phyloP scores from a whole-genome alignment of 495 filamentous ascomycete species.

The Emericellopsis terricola region DNA sequence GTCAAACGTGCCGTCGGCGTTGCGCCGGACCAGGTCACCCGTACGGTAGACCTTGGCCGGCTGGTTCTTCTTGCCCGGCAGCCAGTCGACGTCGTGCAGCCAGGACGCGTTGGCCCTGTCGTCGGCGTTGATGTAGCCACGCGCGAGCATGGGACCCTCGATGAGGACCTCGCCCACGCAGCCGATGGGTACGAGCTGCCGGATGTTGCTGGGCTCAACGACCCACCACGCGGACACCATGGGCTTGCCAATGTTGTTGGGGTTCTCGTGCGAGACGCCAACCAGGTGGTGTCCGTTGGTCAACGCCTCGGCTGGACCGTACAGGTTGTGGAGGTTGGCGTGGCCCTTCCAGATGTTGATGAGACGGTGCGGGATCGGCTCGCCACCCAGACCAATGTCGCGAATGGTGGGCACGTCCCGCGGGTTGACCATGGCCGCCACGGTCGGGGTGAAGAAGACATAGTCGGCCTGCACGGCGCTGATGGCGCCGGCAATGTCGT shows the following conservation, averaged over 20 bases:
- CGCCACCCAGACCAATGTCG: conserved; percentile 7
- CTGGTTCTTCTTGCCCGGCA: conserved; percentile 6
- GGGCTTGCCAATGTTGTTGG: conserved; percentile 17
- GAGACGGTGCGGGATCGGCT: conserved; percentile 6
- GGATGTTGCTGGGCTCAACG: conserved; percentile 27
- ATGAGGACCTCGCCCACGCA: conserved; percentile 29
- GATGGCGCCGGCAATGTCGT: conserved; percentile 5
- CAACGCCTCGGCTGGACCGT: too few relatives aligned
- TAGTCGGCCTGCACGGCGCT: conserved; percentile 2
- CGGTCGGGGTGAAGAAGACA: conserved; percentile 3
- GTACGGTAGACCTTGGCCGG: conserved; percentile 15
- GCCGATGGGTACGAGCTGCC: conserved; percentile 26
- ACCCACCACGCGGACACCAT: conserved; percentile 25
- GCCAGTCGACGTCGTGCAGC: background rate
- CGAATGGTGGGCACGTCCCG: conserved; percentile 6
- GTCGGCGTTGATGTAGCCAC: conserved; percentile 3
- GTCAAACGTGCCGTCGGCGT: too few relatives aligned
- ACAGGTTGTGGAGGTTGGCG: too few relatives aligned
- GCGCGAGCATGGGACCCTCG: conserved; percentile 25
- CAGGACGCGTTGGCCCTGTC: conserved; percentile 5
- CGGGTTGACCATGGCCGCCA: conserved; percentile 5
- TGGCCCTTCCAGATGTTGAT: background rate
- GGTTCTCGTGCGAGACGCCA: conserved; percentile 6
- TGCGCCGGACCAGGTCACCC: conserved; percentile 25
- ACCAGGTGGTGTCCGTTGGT: too few relatives aligned